These are phyloP conservation scores for Xylaria sp. DNA, from an alignment of 2,329 filamentous ascomycete genomes.

Conservation along the genomic window DNA sequence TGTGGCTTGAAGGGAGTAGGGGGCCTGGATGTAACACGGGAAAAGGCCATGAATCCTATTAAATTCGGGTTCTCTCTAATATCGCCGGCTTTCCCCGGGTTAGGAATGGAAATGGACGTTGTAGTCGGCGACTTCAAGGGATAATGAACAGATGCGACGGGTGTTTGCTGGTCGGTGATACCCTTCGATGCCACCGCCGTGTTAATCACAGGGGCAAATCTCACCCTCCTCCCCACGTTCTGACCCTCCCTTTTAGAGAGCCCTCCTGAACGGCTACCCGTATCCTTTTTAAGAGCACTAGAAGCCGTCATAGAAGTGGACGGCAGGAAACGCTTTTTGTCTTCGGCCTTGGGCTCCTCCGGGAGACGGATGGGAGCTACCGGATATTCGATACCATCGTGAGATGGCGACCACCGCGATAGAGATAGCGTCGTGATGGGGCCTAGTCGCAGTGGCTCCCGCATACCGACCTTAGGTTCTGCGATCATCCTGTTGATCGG, in stretches of 20 bases:
- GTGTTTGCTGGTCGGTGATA: background rate
- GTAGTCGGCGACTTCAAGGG: slow-evolving; percentile 13
- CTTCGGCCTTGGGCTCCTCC: background rate
- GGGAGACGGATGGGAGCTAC: slow-evolving; percentile 14
- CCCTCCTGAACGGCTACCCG: background rate
- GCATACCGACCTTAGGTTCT: slow-evolving; percentile 8
- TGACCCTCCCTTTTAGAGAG: background rate
- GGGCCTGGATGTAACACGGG: background rate
- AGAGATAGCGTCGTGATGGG: slow-evolving; percentile 21
- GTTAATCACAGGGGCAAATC: background rate
- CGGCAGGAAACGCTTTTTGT: slow-evolving; percentile 6
- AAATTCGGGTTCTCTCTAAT: background rate
- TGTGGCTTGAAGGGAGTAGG: slow-evolving; percentile 8
- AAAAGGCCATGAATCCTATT: background rate
- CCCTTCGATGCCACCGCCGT: background rate
- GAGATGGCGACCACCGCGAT: slow-evolving; percentile 7
- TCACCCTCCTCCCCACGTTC: background rate
- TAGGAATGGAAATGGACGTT: slow-evolving; percentile 4
- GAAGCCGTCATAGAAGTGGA: background rate
- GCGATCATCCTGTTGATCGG: slow-evolving; percentile 12
- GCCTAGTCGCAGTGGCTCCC: slow-evolving; percentile 13
- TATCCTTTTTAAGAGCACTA: background rate
- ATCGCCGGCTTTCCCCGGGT: background rate
- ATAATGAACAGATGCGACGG: slow-evolving; percentile 15
- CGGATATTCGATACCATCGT: slow-evolving; percentile 8